Evolutionary conservation across 1,284 basidiomycete species (phyloP), one percentile per base, ranked within the genome.

Genomic region (Fomitopsis pinicola): DNA sequence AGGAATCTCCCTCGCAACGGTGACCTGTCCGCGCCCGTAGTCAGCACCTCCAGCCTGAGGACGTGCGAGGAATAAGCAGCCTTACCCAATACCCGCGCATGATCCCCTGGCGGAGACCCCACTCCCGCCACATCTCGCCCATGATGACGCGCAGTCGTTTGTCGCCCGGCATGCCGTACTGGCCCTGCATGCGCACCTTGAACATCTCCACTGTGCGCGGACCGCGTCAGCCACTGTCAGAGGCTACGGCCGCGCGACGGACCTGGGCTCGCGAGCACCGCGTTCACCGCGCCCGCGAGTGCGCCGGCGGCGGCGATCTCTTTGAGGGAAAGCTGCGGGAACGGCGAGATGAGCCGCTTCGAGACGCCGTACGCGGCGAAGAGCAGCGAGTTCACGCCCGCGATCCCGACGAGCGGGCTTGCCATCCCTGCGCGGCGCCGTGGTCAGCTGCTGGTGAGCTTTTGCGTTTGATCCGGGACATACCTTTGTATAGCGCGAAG

Each of bases 141-240:
- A 86, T 85, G 4, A 97, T 82, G 2, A 78, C 81, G 36, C 87
- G 78, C 36, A 97, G 80, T 48, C 85, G 83, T 76, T 96, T 92
- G 71, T 96, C 94, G 5, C 82, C 80, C 10, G 83, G 79, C 2
- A 79, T 82, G 19, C 91, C 92, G 67, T 94, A 95, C 71, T 96
- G 93, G 5, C 93, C 95, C 76, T 98, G 96, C 95, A 98, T 97
- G n/a, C 94, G 86, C 53, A 98, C 94, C 77, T 95, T 94, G 75
- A 92, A 91, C 88, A 93, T 91, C 73, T 93, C 91, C 58, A 92
- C 91, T 91, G 63, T 2, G 19, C 35, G 12, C 57, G 22, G 19
- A 26, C 26, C 42, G 33, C 48, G 28, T 22, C 22, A 42, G 42
- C 10, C 38, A 10, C 45, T 14, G 8, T n/a, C 22, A 7, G n/a